These are phyloP conservation scores for Dentipellis sp. DNA, from an alignment of 768 basidiomycete species.

Conservation along the genomic window DNA sequence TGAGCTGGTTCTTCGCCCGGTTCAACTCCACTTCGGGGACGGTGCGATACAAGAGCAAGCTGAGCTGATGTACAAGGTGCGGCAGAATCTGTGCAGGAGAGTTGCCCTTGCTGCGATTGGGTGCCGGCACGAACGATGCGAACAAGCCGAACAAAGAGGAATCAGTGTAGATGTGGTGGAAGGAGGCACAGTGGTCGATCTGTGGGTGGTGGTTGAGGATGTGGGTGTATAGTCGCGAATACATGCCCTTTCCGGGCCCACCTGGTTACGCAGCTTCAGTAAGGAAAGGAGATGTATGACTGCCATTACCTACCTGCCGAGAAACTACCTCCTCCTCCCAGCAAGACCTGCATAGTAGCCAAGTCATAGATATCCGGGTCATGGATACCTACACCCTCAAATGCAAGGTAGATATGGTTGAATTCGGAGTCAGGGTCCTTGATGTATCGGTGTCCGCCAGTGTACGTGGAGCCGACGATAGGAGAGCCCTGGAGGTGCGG, in stretches of 20 bases:
- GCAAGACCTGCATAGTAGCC: conserved; percentile 88
- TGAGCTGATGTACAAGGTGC: conserved; percentile 82
- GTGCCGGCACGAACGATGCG: conserved; percentile 70
- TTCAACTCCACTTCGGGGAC: conserved; percentile 62
- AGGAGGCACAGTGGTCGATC: conserved; percentile 91
- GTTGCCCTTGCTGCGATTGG: conserved; percentile 47
- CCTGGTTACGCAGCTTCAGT: conserved; percentile 32
- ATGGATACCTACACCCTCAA: conserved; percentile 84
- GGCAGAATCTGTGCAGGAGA: conserved; percentile 52
- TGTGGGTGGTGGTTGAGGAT: conserved; percentile 92
- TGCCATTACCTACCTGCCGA: conserved; percentile 56
- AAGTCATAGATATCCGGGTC: conserved; percentile 89
- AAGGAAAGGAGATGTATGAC: background rate
- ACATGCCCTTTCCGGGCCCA: conserved; percentile 99
- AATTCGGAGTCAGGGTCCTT: conserved; percentile 58
- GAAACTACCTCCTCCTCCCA: conserved; percentile 95
- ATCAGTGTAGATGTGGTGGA: conserved; percentile 97
- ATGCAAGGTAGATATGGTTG: conserved; percentile 88
- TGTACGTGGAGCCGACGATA: conserved; percentile 53
- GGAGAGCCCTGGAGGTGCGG: conserved; percentile 14
- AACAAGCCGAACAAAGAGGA: conserved; percentile 89
- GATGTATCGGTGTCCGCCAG: conserved; percentile 75
- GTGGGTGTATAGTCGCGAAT: conserved; percentile 91
- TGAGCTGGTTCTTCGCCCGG: conserved; percentile 93
- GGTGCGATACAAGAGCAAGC: conserved; percentile 63